A percentile compares a stretch with the other conserved stretches of the same genome.
These are phyloP conservation scores for Russula sp. DNA, from an alignment of 768 basidiomycete genomes.

Conservation along the genomic window DNA sequence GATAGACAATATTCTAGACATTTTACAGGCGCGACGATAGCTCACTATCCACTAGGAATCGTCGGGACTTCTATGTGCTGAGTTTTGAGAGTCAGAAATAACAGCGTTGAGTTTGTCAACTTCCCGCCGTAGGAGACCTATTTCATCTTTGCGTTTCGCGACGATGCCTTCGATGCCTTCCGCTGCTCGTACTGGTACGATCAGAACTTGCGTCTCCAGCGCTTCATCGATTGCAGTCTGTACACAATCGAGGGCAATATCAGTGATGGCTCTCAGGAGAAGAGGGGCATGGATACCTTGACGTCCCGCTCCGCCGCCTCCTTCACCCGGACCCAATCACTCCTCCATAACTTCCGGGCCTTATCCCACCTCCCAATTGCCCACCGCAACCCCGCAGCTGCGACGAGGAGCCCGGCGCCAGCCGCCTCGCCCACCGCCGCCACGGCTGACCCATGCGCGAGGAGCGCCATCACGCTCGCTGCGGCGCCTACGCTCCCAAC, in stretches of 20 bases:
- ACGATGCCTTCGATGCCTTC: constrained; percentile 21
- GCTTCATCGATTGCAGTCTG: constrained; percentile 16
- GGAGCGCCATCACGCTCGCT: constrained; percentile 19
- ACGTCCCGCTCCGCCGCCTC: constrained; percentile 28
- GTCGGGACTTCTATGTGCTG: neutral
- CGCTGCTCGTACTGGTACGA: constrained; percentile 19
- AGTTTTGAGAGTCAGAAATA: neutral
- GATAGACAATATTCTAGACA: constrained; percentile 12
- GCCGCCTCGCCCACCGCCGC: constrained; percentile 16
- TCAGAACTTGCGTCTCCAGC: constrained; percentile 19
- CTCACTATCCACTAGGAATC: neutral
- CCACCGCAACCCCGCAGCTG: constrained; percentile 21
- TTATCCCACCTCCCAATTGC: constrained; percentile 27
- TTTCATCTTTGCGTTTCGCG: constrained; percentile 10
- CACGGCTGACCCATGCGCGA: neutral
- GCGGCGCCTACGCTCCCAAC: constrained; percentile 19
- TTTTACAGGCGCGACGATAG: neutral
- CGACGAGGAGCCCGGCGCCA: constrained; percentile 24
- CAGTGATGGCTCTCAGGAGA: neutral
- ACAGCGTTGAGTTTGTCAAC: neutral
- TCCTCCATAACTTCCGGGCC: constrained; percentile 25
- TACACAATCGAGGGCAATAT: neutral
- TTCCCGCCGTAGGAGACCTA: constrained; percentile 7
- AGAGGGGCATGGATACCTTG: constrained; percentile 8
- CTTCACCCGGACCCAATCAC: constrained; percentile 26